phyloP scores from a whole-genome alignment of 2,329 filamentous ascomycete genomes.

The Calonectria multiphialidica region DNA sequence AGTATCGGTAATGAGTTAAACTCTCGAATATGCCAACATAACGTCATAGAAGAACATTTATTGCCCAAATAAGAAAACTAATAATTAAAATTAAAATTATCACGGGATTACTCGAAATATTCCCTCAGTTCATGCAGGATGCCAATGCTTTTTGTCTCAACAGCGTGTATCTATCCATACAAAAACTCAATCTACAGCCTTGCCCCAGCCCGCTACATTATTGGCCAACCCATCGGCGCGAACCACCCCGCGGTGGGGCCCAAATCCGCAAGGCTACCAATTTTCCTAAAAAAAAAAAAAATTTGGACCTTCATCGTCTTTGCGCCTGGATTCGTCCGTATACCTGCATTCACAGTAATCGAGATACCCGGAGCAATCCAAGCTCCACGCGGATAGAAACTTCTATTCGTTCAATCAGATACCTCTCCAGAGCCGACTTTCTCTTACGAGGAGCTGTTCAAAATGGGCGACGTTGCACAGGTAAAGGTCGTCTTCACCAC shows the following conservation, averaged over 20 bases:
- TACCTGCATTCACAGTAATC: constrained; percentile 13
- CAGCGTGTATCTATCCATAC: not conserved
- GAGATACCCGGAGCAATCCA: constrained; percentile 32
- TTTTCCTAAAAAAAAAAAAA: constrained; percentile 42
- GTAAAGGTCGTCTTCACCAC: constrained; percentile 78
- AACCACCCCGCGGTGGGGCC: constrained; percentile 40
- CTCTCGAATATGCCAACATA: not conserved
- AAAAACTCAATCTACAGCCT: constrained; percentile 36
- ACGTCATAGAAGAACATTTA: not conserved
- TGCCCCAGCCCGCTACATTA: not conserved
- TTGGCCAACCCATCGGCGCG: constrained; percentile 6
- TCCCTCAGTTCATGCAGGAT: no score
- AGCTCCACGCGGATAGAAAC: constrained; percentile 23
- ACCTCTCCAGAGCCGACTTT: not conserved
- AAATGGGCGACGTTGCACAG: constrained; percentile 62
- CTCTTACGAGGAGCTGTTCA: constrained; percentile 13
- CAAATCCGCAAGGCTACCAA: constrained; percentile 40
- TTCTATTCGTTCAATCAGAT: not conserved
- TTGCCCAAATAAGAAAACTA: no score
- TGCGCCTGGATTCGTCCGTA: constrained; percentile 21
- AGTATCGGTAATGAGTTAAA: no score
- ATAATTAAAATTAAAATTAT: no score
- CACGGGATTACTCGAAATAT: no score
- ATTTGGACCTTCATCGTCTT: constrained; percentile 37
- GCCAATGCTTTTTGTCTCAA: not conserved